Conservation (phyloP, 805 yeast genomes). For the Brettanomyces sp. region DNA sequence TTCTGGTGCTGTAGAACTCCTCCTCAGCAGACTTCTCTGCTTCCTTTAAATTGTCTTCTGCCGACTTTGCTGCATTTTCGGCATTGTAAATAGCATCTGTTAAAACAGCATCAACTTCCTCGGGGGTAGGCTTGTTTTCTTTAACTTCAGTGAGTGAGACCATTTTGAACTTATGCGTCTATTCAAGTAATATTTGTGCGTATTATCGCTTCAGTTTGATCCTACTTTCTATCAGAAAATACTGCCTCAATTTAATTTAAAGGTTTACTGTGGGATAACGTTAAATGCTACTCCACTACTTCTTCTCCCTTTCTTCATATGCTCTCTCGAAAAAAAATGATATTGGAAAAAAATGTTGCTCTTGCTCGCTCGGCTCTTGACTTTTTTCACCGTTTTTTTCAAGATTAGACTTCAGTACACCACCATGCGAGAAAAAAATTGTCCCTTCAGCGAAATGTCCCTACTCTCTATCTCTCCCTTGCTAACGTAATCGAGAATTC, state of each 20-base stretch:
- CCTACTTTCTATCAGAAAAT: too few relatives aligned
- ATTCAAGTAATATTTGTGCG: neutral
- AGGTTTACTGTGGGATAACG: too few relatives aligned
- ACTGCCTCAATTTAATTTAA: too few relatives aligned
- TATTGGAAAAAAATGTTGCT: neutral
- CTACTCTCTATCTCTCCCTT: too few relatives aligned
- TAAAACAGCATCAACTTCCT: slow-evolving; percentile 2
- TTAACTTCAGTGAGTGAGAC: slow-evolving; percentile 1
- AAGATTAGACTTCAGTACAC: too few relatives aligned
- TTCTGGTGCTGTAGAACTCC: neutral
- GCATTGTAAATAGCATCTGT: slow-evolving; percentile 3
- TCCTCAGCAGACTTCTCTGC: neutral
- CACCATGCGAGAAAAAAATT: too few relatives aligned
- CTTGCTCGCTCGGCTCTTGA: too few relatives aligned
- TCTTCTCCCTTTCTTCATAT: too few relatives aligned
- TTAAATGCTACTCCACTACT: too few relatives aligned
- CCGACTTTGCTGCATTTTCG: slow-evolving; percentile 12
- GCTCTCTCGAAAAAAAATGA: neutral
- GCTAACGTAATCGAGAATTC: too few relatives aligned
- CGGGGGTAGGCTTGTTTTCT: neutral
- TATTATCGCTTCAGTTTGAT: neutral
- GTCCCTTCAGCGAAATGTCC: too few relatives aligned
- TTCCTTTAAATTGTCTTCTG: neutral
- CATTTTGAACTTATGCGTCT: neutral
- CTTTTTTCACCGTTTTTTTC: too few relatives aligned